Evolutionary conservation across 2,329 filamentous ascomycete species (phyloP), one percentile per base, ranked within the genome.

Genomic region (Beauveria pseudobassiana): DNA sequence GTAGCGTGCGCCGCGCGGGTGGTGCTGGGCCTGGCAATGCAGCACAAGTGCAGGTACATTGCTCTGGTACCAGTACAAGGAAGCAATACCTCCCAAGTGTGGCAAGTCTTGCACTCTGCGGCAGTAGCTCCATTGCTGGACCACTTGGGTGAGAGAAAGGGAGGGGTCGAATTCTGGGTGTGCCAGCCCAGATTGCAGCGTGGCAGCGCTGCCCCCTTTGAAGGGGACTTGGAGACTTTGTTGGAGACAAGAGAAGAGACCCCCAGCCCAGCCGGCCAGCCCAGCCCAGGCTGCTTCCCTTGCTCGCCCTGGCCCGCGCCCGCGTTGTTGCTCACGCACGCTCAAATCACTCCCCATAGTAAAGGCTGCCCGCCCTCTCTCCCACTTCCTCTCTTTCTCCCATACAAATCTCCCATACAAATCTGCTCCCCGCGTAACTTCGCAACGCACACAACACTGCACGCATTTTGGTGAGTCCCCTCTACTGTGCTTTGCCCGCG

Each of bases 321-420:
- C 72, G 72, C 75, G 71, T 70, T 70, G 34, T 38, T 38, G 34
- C 34, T 38, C 34, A 69, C 51, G 67, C 72, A 72, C 75, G 72
- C 79, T 76, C 81, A 84, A 84, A 85, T 84, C 82, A 84, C 79
- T 80, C 80, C 75, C 78, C 82, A 82, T 81, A 83, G 82, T 85
- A 84, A 85, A 84, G 81, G 80, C 78, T 77, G 77, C 77, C 76
- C 76, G 76, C 76, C 75, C 74, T 76, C 72, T 70, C 76, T 77
- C 78, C 79, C 80, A 79, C 75, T 72, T 77, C 80, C 78, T 81
- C 80, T 80, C 76, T 75, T 76, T 80, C 77, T 82, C 80, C 79
- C 82, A 84, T 83, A 84, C 82, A 84, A 82, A 80, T 77, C 75
- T 79, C 77, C 75, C 78, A 79, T 78, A 81, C 78, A 81, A 78